Base-by-base conservation (phyloP, 169 alveolate genomes). In the Neospora caninum region DNA sequence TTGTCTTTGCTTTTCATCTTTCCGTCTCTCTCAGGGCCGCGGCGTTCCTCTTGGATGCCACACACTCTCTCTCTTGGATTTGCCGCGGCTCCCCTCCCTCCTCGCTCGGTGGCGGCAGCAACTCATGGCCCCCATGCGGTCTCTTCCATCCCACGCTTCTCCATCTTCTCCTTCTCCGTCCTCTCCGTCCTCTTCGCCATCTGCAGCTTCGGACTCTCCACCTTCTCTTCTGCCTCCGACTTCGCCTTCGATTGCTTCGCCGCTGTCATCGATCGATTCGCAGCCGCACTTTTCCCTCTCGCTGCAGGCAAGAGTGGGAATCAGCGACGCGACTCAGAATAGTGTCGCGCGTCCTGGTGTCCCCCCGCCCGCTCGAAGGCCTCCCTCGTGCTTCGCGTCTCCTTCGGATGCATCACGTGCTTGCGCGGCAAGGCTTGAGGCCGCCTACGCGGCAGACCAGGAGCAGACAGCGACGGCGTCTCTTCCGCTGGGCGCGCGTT, bases 51-150 rank as follows among this genome's bases (percentile, higher is more conserved):
- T 64, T 6, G 73, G 73, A 16, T 64, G 73, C n/a, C 73, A 29
- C 73, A 64, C 73, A 4, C 4, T 64, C 20, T 64, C 73, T 4
- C 73, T 64, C 34, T 64, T 27, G n/a, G 73, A 64, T 29, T 6
- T 64, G 25, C 73, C 73, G 0, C 73, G 73, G 7, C 73, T 64
- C n/a, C 73, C 73, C 31, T 64, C 73, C 7, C 73, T 64, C n/a
- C 73, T 64, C 73, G 73, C 73, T 22, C 73, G 25, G 73, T 64
- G 73, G 73, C 73, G 73, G 31, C 73, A 64, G 73, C 73, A 64
- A 29, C 73, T 64, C n/a, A 27, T 64, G n/a, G n/a, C 25, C n/a
- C 73, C 73, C n/a, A 16, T 13, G 73, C 73, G 4, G 45, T 78
- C 86, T 78, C 86, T 78, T 13, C 45, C 86, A 4, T n/a, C 86